Conservation (phyloP, 768 basidiomycete species). For the Leccinum ochraceum region DNA sequence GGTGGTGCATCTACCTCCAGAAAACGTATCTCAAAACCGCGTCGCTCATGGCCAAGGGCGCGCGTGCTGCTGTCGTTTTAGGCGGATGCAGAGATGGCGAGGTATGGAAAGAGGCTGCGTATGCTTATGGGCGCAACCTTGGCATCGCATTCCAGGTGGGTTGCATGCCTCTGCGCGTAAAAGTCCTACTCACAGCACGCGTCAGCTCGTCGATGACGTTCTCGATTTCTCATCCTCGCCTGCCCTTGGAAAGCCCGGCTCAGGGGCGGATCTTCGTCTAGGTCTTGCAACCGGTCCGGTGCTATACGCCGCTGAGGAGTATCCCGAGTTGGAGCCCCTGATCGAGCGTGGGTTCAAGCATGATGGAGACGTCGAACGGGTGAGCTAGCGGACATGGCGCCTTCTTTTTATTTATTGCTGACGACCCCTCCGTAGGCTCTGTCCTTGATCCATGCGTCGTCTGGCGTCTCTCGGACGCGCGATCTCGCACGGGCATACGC, state of each 20-base stretch:
- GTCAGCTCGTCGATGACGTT: constrained; percentile 93
- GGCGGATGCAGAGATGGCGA: constrained; percentile 81
- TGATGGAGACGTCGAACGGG: constrained; percentile 79
- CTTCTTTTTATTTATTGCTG: background rate
- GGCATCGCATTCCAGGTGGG: constrained; percentile 95
- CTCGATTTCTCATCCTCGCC: constrained; percentile 86
- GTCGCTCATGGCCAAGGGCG: constrained; percentile 85
- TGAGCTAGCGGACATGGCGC: constrained; percentile 35
- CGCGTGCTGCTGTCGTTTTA: constrained; percentile 82
- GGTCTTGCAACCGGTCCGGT: constrained; percentile 87
- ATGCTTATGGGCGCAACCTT: constrained; percentile 86
- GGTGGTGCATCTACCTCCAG: constrained; percentile 80
- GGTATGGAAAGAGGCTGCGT: constrained; percentile 85
- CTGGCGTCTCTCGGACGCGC: constrained; percentile 77
- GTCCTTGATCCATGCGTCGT: constrained; percentile 56
- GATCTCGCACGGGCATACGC: constrained; percentile 77
- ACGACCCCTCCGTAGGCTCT: constrained; percentile 51
- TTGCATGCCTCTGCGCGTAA: background rate
- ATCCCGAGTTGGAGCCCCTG: constrained; percentile 71
- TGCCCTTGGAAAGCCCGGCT: constrained; percentile 84
- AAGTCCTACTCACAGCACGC: background rate
- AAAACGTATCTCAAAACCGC: constrained; percentile 96
- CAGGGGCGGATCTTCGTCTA: constrained; percentile 76
- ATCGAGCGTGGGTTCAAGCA: constrained; percentile 77
- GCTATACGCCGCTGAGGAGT: constrained; percentile 84